These are phyloP conservation scores for Boletus semigastroideus DNA, from an alignment of 1,284 basidiomycete species.

Conservation along the genomic window DNA sequence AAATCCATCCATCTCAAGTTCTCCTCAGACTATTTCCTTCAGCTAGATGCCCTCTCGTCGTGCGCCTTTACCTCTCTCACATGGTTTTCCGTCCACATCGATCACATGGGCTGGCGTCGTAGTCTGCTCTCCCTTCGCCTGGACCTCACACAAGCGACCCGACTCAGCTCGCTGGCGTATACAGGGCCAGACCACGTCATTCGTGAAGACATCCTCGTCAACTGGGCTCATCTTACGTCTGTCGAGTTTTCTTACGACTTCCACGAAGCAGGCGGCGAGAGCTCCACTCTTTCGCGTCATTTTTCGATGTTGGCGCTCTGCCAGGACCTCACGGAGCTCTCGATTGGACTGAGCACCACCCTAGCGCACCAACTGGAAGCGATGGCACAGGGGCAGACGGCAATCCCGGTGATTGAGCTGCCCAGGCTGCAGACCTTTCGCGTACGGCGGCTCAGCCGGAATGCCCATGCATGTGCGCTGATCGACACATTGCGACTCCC, in stretches of 20 bases:
- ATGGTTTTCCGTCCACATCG: conserved; percentile 25
- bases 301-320: conserved; percentile 19
- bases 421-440: conserved; percentile 23
- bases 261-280: conserved; percentile 29
- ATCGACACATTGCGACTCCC: conserved; percentile 22
- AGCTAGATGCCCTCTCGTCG: conserved; percentile 18
- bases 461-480: conserved; percentile 17
- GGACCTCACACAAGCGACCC: conserved; percentile 18
- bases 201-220: conserved; percentile 24
- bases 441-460: conserved; percentile 24
- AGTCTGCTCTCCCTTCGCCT: conserved; percentile 22
- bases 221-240: conserved; percentile 27
- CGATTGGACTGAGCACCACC: conserved; percentile 20
- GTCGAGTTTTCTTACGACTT: conserved; percentile 26
- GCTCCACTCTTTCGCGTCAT: conserved; percentile 22
- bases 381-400: conserved; percentile 10
- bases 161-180: conserved; percentile 25
- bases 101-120: conserved; percentile 31
- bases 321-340: conserved; percentile 24
- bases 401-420: conserved; percentile 15
- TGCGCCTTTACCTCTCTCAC: conserved; percentile 25
- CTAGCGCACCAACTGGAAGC: conserved; percentile 14
- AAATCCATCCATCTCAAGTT: conserved; percentile 26
- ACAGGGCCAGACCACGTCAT: conserved; percentile 26
- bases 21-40: conserved; percentile 28